These are phyloP conservation scores for Cladosporium sp. DNA, from an alignment of 2,329 filamentous ascomycete genomes.

Conservation along the genomic window DNA sequence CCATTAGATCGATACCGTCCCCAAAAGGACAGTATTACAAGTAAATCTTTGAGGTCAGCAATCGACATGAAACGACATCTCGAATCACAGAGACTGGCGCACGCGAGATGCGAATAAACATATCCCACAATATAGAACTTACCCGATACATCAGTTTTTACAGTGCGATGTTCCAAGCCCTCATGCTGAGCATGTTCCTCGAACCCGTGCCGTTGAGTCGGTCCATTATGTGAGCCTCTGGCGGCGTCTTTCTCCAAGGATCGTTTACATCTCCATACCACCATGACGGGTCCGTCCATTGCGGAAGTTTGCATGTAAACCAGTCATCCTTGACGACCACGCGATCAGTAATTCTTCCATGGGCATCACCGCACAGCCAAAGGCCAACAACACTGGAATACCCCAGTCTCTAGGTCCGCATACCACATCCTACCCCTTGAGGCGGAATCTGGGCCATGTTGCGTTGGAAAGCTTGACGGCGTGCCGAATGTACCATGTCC, in stretches of 20 bases:
- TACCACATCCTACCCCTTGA: background rate
- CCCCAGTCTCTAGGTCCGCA: too few relatives aligned
- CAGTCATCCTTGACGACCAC: background rate
- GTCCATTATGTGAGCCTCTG: background rate
- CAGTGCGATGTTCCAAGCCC: background rate
- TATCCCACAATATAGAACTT: too few relatives aligned
- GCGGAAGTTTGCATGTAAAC: background rate
- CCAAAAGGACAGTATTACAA: background rate
- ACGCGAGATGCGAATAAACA: background rate
- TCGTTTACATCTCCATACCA: background rate
- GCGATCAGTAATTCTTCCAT: background rate
- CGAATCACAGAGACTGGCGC: background rate
- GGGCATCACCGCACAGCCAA: background rate
- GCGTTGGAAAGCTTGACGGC: background rate
- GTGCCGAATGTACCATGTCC: too few relatives aligned
- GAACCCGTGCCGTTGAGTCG: background rate
- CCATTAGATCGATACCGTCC: background rate
- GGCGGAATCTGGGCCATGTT: background rate
- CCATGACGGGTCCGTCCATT: background rate
- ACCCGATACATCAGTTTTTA: background rate
- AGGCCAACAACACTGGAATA: background rate
- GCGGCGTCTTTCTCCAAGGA: background rate
- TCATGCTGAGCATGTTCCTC: background rate
- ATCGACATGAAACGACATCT: background rate
- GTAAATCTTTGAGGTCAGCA: background rate